Conservation (phyloP, 192 early-diverging fungal species). For the Podila epigama region DNA sequence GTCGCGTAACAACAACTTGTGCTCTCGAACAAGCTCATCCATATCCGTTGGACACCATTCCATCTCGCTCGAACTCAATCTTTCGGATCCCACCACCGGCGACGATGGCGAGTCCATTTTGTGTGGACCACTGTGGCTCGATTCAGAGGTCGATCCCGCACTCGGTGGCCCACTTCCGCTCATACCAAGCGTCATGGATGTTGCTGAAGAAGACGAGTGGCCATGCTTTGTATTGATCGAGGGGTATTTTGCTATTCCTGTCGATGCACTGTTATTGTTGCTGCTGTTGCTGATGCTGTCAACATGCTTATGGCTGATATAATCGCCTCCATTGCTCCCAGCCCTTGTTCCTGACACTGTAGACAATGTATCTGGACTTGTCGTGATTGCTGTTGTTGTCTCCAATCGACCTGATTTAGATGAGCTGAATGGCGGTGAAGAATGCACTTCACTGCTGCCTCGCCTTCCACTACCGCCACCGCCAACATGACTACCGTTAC, state of each 20-base stretch:
- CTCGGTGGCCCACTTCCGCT: background rate
- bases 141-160: constrained; percentile 2
- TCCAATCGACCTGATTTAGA: constrained; percentile 10
- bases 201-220: constrained; percentile 3
- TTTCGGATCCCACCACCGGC: background rate
- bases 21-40: constrained; percentile 61
- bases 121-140: background rate
- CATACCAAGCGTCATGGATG: constrained; percentile 6
- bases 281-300: constrained; percentile 5
- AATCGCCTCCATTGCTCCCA: constrained; percentile 8
- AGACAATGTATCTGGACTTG: background rate
- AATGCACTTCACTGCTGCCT: background rate
- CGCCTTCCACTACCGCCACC: no score
- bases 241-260: constrained; percentile 7
- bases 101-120: constrained; percentile 23
- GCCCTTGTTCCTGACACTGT: background rate
- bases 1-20: constrained; percentile 66
- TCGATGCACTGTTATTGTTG: background rate
- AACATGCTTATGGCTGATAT: constrained; percentile 20
- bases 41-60: constrained; percentile 49
- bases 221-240: constrained; percentile 30
- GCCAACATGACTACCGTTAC: no score
- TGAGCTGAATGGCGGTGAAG: constrained; percentile 22
- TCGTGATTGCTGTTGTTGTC: constrained; percentile 1
- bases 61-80: background rate